Evolutionary conservation across 2,329 filamentous ascomycete genomes (phyloP), one percentile per base, ranked within the genome.

Genomic region (Fusarium sp.): DNA sequence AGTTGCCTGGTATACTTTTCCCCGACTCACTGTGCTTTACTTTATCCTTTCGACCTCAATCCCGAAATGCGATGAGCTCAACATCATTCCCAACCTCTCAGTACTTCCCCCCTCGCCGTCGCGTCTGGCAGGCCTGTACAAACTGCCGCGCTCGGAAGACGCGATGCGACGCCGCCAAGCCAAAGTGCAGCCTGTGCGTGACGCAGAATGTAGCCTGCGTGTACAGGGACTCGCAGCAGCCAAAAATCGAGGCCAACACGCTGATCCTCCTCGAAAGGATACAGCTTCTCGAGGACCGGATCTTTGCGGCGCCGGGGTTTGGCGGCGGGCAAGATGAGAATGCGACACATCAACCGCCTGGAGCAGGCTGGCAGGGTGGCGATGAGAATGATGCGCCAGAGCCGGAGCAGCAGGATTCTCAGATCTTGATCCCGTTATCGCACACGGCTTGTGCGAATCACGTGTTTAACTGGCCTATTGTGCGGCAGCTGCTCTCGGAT

Each of bases 61-160:
- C 11, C 41, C 41, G n/a, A 43, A 43, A 43, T 43, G 41, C 33
- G 18, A 63, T 63, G 41, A 43, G 22, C 61, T 58, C 35, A 58
- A 45, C 35, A 58, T 27, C 35, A 27, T 52, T 66, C 37, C 35
- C 65, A 18, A 29, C 57, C 11, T 60, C 57, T 27, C 57, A 60
- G 24, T 60, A 60, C 57, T 74, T 74, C 6, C 71, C 71, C 1
- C 50, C 65, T 1, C 33, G 72, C 2, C 60, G 71, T 7, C 61
- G 73, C 4, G 73, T 75, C 0, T 61, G 57, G 22, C 80, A 81
- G 58, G 80, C 80, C 24, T 81, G 80, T 35, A 74, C 73, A 3
- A 80, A 80, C 16, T 81, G 80, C 52, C 77, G 79, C 6, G 67
- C 73, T n/a, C 78, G 80, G 27, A 81, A 81, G 67, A 80, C 77